Conservation (phyloP, 768 basidiomycete genomes). For the Mycena sanguinolenta region DNA sequence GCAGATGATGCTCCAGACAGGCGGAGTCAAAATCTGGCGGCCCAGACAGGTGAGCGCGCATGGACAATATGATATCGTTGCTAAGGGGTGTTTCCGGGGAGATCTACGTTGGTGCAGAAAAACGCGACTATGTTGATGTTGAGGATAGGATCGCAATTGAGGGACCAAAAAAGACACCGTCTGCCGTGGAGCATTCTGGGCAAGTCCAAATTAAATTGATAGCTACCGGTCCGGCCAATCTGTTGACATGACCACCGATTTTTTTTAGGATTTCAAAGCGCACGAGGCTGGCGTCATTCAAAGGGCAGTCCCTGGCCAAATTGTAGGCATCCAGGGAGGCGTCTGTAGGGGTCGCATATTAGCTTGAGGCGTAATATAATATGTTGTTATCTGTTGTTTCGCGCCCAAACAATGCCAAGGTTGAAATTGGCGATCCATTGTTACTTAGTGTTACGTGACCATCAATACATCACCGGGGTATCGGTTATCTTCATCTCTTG, state of each 20-base stretch:
- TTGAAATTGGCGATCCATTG: no score
- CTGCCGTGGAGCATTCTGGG: constrained; percentile 80
- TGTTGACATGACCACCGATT: constrained; percentile 55
- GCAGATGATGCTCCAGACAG: constrained; percentile 92
- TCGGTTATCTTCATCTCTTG: constrained; percentile 19
- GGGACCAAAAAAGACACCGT: constrained; percentile 71
- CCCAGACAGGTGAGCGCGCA: constrained; percentile 75
- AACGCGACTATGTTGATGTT: constrained; percentile 81
- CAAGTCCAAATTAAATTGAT: constrained; percentile 53
- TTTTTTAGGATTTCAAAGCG: constrained; percentile 72
- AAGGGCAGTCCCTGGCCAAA: constrained; percentile 60
- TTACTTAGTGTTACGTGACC: no score
- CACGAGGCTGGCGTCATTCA: constrained; percentile 73
- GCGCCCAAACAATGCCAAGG: no score
- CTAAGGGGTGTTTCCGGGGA: constrained; percentile 43
- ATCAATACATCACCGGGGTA: no score
- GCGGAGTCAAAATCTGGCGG: constrained; percentile 94
- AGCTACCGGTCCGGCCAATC: constrained; percentile 34
- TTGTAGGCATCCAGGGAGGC: constrained; percentile 47
- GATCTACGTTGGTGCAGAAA: constrained; percentile 84
- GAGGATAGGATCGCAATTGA: constrained; percentile 69
- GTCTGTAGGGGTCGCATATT: constrained; percentile 11
- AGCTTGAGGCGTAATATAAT: no score
- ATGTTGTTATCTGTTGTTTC: no score
- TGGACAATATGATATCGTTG: constrained; percentile 23